These are phyloP conservation scores for Colletotrichum sp. DNA, from an alignment of 2,329 filamentous ascomycete genomes.

Conservation along the genomic window DNA sequence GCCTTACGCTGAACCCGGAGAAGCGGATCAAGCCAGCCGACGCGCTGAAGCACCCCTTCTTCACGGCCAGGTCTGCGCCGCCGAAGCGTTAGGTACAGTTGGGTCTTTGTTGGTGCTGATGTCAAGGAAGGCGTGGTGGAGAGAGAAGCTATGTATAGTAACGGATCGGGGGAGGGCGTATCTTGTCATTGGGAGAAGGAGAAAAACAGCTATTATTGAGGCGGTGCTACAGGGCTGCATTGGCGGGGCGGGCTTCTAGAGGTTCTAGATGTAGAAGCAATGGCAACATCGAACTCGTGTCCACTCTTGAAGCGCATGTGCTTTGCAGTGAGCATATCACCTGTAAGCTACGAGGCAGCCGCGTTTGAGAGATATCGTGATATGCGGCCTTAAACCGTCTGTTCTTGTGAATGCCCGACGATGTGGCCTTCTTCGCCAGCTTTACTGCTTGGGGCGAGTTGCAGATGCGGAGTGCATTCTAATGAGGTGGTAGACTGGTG, in stretches of 20 bases:
- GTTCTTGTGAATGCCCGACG: background rate
- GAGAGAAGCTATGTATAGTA: background rate
- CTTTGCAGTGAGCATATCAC: background rate
- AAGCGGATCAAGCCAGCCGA: constrained; percentile 88
- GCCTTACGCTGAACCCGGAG: constrained; percentile 87
- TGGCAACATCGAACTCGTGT: background rate
- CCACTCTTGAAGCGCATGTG: background rate
- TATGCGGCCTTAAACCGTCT: background rate
- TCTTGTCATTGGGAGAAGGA: background rate
- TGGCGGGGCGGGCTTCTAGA: background rate
- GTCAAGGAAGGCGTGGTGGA: background rate
- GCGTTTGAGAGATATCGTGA: background rate
- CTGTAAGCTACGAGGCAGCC: background rate
- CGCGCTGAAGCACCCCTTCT: constrained; percentile 89
- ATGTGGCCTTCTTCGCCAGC: background rate
- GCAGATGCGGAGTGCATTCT: background rate
- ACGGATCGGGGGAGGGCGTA: background rate
- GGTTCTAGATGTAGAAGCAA: background rate
- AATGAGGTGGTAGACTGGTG: background rate
- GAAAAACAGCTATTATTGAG: background rate
- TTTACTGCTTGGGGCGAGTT: background rate
- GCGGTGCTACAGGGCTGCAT: background rate
- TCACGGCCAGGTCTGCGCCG: constrained; percentile 52
- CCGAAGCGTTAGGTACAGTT: constrained; percentile 24
- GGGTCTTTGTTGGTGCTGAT: background rate